A percentile compares a stretch with the other conserved stretches of the same genome.
Evolutionary conservation across 1,139 yeast genomes (phyloP).

Genomic region (Cylindricascospora bacillispora): DNA sequence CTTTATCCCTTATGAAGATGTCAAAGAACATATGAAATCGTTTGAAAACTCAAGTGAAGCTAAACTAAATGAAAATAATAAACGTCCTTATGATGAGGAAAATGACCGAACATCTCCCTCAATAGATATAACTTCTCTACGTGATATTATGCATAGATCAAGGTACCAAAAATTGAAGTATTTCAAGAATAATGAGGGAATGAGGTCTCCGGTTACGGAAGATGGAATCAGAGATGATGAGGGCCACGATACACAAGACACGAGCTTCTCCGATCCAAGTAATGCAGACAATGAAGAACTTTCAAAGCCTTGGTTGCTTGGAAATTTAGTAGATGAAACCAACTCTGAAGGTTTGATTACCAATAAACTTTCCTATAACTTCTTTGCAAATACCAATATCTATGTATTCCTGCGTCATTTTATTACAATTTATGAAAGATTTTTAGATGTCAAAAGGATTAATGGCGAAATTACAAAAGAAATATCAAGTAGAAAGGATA

Average conservation of each 20-base stretch:
- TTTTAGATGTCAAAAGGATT: conserved; percentile 61
- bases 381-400: conserved; percentile 84
- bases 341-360: conserved; percentile 23
- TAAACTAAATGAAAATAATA: conserved; percentile 11
- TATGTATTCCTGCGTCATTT: conserved; percentile 85
- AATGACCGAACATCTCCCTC: conserved; percentile 1
- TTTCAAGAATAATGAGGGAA: conserved; percentile 22
- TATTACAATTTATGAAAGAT: conserved; percentile 68
- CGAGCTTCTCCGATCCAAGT: not conserved
- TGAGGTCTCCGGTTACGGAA: conserved; percentile 11
- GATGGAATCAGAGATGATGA: conserved; percentile 25
- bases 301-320: conserved; percentile 42
- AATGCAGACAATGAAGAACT: no score
- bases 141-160: conserved; percentile 59
- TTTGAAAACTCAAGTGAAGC: conserved; percentile 13
- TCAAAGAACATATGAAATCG: conserved; percentile 26
- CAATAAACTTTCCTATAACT: conserved; percentile 41
- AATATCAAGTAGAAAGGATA: conserved; percentile 48
- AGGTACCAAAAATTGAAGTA: conserved; percentile 36
- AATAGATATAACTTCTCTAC: conserved; percentile 25
- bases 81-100: conserved; percentile 4
- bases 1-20: conserved; percentile 17
- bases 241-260: conserved; percentile 7
- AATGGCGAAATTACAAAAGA: conserved; percentile 60
- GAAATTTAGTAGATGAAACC: conserved; percentile 45